A percentile compares a stretch with the other conserved stretches of the same genome.
Evolutionary conservation across 2,329 filamentous ascomycete species (phyloP).

Genomic region (Pseudocercospora macadamiae): DNA sequence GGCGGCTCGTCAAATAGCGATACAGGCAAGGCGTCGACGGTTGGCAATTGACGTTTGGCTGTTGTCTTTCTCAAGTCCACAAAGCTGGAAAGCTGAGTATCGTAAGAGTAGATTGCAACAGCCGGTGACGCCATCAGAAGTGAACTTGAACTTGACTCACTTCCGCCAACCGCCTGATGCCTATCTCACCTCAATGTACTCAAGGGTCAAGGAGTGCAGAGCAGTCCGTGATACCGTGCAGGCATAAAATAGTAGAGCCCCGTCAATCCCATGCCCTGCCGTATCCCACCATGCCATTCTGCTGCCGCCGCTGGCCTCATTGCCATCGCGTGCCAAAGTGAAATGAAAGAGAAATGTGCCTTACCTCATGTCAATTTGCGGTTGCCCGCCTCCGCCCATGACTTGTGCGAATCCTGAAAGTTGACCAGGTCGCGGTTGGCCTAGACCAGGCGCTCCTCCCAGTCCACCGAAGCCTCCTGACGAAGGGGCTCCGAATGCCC

Average conservation of each 20-base stretch:
- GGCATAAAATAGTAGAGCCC: background rate
- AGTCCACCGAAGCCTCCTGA: conserved; percentile 46
- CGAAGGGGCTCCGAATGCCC: conserved; percentile 60
- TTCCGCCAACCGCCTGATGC: background rate
- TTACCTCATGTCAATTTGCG: conserved; percentile 42
- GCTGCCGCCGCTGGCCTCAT: background rate
- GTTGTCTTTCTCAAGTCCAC: background rate
- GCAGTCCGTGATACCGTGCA: too few relatives aligned
- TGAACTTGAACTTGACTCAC: background rate
- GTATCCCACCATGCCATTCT: background rate
- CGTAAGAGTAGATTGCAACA: background rate
- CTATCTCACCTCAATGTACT: background rate
- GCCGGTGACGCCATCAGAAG: background rate
- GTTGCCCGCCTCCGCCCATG: conserved; percentile 38
- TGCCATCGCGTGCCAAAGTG: background rate
- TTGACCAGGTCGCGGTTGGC: conserved; percentile 28
- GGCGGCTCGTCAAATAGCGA: background rate
- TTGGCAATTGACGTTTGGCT: background rate
- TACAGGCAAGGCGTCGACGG: background rate
- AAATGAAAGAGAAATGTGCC: conserved; percentile 18
- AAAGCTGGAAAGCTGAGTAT: background rate
- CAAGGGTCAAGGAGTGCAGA: background rate
- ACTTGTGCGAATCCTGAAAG: conserved; percentile 41
- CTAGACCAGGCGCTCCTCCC: conserved; percentile 24
- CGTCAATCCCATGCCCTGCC: background rate